Evolutionary conservation across 2,329 filamentous ascomycete species (phyloP), one percentile per base, ranked within the genome.

Genomic region (Ascochyta fabae): DNA sequence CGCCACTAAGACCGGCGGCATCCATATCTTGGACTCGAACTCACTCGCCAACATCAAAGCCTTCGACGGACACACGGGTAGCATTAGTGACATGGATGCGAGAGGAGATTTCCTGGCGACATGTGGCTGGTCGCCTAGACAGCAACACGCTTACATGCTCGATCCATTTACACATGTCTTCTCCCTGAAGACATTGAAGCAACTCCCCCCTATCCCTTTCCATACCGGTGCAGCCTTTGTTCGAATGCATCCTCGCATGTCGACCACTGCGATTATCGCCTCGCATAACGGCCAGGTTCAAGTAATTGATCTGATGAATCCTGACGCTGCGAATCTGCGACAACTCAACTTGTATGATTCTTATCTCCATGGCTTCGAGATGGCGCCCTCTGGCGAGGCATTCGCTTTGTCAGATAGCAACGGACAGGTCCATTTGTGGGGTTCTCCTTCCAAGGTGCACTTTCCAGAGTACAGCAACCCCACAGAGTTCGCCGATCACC

Each of bases 41-140:
- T 91, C 84, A 52, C 90, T 96, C 69, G 84, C 86, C 38, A 83
- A 96, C 5, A 81, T 95, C 64, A 96, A 94, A 73, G 86, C 86
- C 10, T 99, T 95, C 90, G 91, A 91, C 72, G 92, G 94, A 0
- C 95, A 99, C 71, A 88, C 89, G 1, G 90, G 91, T 8, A 86
- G 88, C 47, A 91, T 99, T 72, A 96, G 92, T 74, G 94, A 98
- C 74, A 97, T 99, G 91, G 95, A 99, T 78, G 92, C 93, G 8
- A 91, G 95, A 71, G 91, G 95, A 69, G 94, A 98, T 74, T 95
- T 95, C 64, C 87, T 99, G 49, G 90, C 98, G 22, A 98, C 95
- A 4, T 99, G 95, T 74, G 95, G 95, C 33, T 96, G 91, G 77
- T 96, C 94, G 1, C 84, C 92, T 23, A 86, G 94, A 63, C 92